Conservation (phyloP, 768 basidiomycete genomes). For the Rhizopogon sp. region DNA sequence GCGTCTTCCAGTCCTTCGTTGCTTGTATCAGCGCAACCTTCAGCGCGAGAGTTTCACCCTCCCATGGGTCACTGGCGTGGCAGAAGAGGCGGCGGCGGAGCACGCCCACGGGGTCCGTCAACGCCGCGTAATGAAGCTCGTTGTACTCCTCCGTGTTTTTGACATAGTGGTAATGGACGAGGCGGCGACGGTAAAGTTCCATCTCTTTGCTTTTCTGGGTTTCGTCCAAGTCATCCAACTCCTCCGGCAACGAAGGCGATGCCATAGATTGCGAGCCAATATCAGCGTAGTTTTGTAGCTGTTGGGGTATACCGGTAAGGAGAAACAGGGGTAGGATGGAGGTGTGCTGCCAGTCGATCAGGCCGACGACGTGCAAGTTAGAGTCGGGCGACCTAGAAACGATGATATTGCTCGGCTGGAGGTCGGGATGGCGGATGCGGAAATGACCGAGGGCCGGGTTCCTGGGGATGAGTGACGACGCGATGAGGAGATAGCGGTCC, state of each 20-base stretch:
- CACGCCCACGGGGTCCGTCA: too few species aligned
- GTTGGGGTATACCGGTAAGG: constrained; percentile 38
- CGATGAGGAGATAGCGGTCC: constrained; percentile 36
- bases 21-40: too few species aligned
- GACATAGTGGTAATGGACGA: constrained; percentile 48
- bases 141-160: constrained; percentile 40
- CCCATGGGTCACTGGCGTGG: too few species aligned
- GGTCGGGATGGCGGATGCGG: constrained; percentile 43
- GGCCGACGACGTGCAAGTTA: constrained; percentile 32
- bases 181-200: constrained; percentile 39
- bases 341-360: constrained; percentile 54
- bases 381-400: constrained; percentile 37
- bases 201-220: constrained; percentile 7
- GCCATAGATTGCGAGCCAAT: constrained; percentile 31
- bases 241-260: constrained; percentile 37
- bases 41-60: too few species aligned
- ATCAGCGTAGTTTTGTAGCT: constrained; percentile 45
- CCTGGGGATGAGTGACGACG: constrained; percentile 33
- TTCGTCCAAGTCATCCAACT: constrained; percentile 28
- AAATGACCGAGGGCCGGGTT: constrained; percentile 30
- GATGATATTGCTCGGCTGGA: constrained; percentile 39
- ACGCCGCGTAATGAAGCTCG: constrained; percentile 31
- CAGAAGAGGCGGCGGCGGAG: constrained; percentile 26
- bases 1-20: too few species aligned
- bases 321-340: constrained; percentile 50